These are phyloP conservation scores for Diphasiastrum complanatum DNA, from an alignment of 83 land plant genomes.

Conservation along the genomic window DNA sequence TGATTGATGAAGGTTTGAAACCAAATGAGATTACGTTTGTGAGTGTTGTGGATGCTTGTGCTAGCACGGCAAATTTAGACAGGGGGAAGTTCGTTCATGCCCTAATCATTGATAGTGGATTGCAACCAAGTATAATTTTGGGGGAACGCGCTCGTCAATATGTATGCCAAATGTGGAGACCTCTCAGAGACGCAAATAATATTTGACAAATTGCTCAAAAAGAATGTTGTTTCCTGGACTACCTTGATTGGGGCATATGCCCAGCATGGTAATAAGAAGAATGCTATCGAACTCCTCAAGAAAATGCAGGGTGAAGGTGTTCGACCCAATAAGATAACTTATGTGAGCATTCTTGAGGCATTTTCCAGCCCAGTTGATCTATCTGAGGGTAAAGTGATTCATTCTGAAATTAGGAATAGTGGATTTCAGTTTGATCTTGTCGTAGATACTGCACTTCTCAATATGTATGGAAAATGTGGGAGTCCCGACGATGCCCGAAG, in stretches of 20 bases:
- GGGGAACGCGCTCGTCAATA: conserved; percentile 42
- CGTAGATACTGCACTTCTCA: conserved; percentile 36
- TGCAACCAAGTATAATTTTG: conserved; percentile 33
- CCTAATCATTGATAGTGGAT: conserved; percentile 22
- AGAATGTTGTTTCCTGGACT: conserved; percentile 44
- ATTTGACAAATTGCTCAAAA: conserved; percentile 29
- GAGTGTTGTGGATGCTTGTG: conserved; percentile 44
- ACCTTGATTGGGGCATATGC: conserved; percentile 38
- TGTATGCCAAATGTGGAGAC: conserved; percentile 44
- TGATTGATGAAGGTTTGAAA: conserved; percentile 23
- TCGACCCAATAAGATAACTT: conserved; percentile 35
- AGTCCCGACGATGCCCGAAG: conserved; percentile 27
- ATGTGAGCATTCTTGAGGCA: conserved; percentile 34
- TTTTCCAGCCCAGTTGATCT: conserved; percentile 30
- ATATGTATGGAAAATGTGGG: conserved; percentile 54
- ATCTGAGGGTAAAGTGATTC: conserved; percentile 26
- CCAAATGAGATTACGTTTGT: conserved; percentile 34
- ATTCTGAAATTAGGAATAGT: conserved; percentile 21
- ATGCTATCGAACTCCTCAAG: conserved; percentile 25
- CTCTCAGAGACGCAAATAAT: conserved; percentile 18
- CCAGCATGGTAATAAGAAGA: conserved; percentile 22
- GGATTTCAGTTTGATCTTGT: conserved; percentile 32
- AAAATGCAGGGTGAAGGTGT: conserved; percentile 22
- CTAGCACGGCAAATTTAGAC: conserved; percentile 14
- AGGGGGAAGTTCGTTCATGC: conserved; percentile 39